Percentiles rank a stretch among this genome's conserved stretches.
Evolutionary conservation across 2,329 filamentous ascomycete species (phyloP).

Genomic region (Monilinia vaccinii-corymbosi): DNA sequence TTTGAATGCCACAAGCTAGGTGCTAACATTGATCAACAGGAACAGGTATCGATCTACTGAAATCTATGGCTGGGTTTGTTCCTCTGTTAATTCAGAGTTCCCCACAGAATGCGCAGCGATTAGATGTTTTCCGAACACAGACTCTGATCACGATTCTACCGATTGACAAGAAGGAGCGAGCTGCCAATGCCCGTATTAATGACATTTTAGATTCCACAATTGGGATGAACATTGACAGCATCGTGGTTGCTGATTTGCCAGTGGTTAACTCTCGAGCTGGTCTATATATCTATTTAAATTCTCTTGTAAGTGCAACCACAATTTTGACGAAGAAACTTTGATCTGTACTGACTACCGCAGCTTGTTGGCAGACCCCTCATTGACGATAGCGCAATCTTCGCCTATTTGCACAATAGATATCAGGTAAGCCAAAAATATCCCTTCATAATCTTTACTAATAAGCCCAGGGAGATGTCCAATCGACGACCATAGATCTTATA

Average conservation of each 20-base stretch:
- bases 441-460: slow-evolving; percentile 22
- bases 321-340: background rate
- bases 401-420: slow-evolving; percentile 77
- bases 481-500: slow-evolving; percentile 72
- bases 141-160: slow-evolving; percentile 48
- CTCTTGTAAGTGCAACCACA: slow-evolving; percentile 50
- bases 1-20: background rate
- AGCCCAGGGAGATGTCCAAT: slow-evolving; percentile 58
- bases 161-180: slow-evolving; percentile 42
- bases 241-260: slow-evolving; percentile 54
- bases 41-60: slow-evolving; percentile 36
- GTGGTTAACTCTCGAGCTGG: slow-evolving; percentile 69
- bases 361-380: slow-evolving; percentile 73
- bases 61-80: slow-evolving; percentile 45
- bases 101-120: slow-evolving; percentile 38
- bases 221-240: slow-evolving; percentile 35
- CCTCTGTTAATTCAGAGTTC: slow-evolving; percentile 47
- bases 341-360: slow-evolving; percentile 38
- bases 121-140: slow-evolving; percentile 50
- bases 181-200: slow-evolving; percentile 43
- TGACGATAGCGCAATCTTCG: slow-evolving; percentile 70
- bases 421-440: slow-evolving; percentile 43
- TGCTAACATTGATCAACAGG: slow-evolving; percentile 20
- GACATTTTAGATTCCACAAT: slow-evolving; percentile 49
- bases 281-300: slow-evolving; percentile 77